These are phyloP conservation scores for Coleophoma eucalyptorum DNA, from an alignment of 2,329 filamentous ascomycete species.

Conservation along the genomic window DNA sequence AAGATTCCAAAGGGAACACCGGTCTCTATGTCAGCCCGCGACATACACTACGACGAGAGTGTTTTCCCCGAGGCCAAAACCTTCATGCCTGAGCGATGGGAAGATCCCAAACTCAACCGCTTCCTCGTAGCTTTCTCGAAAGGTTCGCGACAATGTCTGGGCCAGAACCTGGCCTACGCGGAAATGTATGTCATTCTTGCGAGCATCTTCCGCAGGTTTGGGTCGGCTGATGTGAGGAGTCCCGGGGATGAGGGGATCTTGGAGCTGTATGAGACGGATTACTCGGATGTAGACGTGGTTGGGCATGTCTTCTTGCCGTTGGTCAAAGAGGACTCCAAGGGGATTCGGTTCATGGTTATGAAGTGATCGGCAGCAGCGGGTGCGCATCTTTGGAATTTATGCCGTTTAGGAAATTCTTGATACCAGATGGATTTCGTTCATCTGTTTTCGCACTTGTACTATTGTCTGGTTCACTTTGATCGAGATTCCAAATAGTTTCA, in stretches of 20 bases:
- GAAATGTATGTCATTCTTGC: conserved; percentile 4
- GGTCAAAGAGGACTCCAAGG: not conserved
- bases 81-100: conserved; percentile 35
- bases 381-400: no score
- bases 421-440: no score
- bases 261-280: not conserved
- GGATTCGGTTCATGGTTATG: not conserved
- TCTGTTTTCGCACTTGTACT: no score
- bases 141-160: conserved; percentile 34
- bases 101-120: conserved; percentile 28
- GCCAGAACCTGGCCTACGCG: conserved; percentile 14
- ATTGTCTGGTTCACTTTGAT: no score
- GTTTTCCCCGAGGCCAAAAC: conserved; percentile 21
- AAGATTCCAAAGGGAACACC: conserved; percentile 25
- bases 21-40: conserved; percentile 31
- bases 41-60: conserved; percentile 22
- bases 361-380: not conserved
- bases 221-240: not conserved
- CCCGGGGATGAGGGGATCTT: not conserved
- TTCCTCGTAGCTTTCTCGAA: conserved; percentile 37
- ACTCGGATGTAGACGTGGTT: not conserved
- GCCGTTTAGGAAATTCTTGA: no score
- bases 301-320: not conserved
- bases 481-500: no score
- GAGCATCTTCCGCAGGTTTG: not conserved